phyloP scores from a whole-genome alignment of 1,139 yeast genomes.

The Magnusiomyces tetraspermus region DNA sequence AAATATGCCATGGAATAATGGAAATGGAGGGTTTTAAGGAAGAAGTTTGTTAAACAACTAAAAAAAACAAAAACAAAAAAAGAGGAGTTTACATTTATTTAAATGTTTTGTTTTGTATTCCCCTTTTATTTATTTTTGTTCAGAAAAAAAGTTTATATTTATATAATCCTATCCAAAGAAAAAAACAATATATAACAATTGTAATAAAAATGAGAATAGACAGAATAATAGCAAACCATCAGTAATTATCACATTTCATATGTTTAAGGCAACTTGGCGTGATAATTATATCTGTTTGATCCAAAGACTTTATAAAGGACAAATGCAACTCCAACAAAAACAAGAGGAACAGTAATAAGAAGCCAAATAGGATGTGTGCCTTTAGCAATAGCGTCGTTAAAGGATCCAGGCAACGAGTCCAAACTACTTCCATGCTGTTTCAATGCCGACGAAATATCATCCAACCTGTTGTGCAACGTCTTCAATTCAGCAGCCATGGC shows the following conservation, averaged over 20 bases:
- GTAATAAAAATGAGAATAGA: too few species aligned
- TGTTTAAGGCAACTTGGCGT: constrained; percentile 25
- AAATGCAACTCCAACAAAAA: constrained; percentile 24
- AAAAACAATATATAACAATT: too few species aligned
- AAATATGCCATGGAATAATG: neutral
- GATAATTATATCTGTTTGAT: constrained; percentile 23
- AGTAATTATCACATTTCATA: too few species aligned
- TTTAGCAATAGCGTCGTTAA: constrained; percentile 23
- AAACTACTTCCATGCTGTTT: constrained; percentile 25
- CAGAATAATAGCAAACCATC: too few species aligned
- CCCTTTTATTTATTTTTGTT: too few species aligned
- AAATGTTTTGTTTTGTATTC: too few species aligned
- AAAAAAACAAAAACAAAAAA: too few species aligned
- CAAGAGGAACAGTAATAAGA: constrained; percentile 21
- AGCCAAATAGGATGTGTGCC: constrained; percentile 28
- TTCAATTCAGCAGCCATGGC: constrained; percentile 18
- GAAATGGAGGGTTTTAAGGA: too few species aligned
- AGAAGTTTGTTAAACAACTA: neutral
- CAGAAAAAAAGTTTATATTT: too few species aligned
- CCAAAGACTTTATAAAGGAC: constrained; percentile 26
- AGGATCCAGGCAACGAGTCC: constrained; percentile 25
- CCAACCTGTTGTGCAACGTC: constrained; percentile 19
- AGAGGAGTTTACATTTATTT: too few species aligned
- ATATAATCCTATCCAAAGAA: too few species aligned
- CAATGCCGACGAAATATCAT: constrained; percentile 19